Evolutionary conservation across 805 yeast genomes (phyloP).

Genomic region (Saccharomycopsis schoenii): DNA sequence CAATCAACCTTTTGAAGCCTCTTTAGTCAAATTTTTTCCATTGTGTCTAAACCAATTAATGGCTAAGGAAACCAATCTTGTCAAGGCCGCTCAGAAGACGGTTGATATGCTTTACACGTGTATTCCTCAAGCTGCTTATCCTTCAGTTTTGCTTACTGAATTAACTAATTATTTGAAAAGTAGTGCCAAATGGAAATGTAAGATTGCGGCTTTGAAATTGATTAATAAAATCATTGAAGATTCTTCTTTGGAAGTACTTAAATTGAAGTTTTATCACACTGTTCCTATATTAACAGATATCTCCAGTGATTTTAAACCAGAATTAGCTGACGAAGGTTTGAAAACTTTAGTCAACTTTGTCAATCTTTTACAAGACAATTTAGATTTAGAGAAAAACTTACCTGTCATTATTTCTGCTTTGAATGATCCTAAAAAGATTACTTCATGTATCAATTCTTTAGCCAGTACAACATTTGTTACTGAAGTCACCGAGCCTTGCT

Average conservation of each 20-base stretch:
- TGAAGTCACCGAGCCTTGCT: constrained; percentile 94
- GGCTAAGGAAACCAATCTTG: constrained; percentile 82
- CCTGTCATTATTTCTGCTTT: constrained; percentile 79
- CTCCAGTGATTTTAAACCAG: constrained; percentile 95
- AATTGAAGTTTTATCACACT: constrained; percentile 64
- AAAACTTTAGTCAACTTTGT: constrained; percentile 63
- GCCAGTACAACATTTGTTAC: constrained; percentile 96
- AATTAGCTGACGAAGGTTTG: constrained; percentile 78
- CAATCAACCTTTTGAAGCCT: constrained; percentile 61
- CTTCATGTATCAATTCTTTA: constrained; percentile 78
- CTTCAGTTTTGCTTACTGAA: constrained; percentile 56
- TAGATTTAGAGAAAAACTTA: constrained; percentile 81
- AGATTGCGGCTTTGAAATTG: constrained; percentile 65
- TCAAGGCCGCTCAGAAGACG: constrained; percentile 77
- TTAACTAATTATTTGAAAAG: constrained; percentile 57
- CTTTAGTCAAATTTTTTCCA: constrained; percentile 52
- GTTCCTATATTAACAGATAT: constrained; percentile 82
- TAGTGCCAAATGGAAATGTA: constrained; percentile 90
- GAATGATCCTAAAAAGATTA: constrained; percentile 82
- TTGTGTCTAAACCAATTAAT: constrained; percentile 62
- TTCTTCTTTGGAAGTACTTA: constrained; percentile 77
- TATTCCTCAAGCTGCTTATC: constrained; percentile 69
- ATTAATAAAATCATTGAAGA: constrained; percentile 70
- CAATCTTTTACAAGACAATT: constrained; percentile 69
- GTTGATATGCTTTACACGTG: constrained; percentile 58